These are phyloP conservation scores for Melanogaster broomeanus DNA, from an alignment of 768 basidiomycete species.

Conservation along the genomic window DNA sequence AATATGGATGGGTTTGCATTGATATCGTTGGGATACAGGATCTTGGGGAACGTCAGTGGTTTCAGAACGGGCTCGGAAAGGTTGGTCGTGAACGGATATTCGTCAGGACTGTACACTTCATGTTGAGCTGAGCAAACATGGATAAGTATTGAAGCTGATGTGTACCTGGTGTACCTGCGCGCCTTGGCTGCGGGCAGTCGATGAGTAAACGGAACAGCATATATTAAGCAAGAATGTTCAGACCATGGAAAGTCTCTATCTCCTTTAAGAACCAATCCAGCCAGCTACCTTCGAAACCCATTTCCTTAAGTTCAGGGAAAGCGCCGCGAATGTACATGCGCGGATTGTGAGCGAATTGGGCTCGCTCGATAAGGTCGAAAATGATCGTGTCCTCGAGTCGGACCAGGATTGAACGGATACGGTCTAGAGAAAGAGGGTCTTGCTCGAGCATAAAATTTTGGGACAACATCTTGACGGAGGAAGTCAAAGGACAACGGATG, in stretches of 20 bases:
- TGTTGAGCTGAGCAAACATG: neutral
- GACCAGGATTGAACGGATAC: constrained; percentile 83
- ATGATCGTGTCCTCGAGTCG: constrained; percentile 99
- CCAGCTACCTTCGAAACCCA: constrained; percentile 86
- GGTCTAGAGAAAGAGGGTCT: constrained; percentile 85
- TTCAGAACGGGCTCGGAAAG: constrained; percentile 85
- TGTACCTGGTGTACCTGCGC: constrained; percentile 88
- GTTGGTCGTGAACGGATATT: constrained; percentile 88
- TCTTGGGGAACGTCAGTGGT: constrained; percentile 68
- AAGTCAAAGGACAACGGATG: neutral
- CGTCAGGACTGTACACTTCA: constrained; percentile 76
- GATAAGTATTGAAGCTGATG: neutral
- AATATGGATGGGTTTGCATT: constrained; percentile 89
- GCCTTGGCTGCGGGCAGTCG: constrained; percentile 71
- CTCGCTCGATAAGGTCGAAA: constrained; percentile 94
- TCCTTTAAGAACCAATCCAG: constrained; percentile 97
- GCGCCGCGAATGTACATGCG: constrained; percentile 81
- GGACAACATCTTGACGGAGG: constrained; percentile 44
- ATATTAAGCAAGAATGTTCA: constrained; percentile 29
- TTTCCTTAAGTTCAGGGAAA: constrained; percentile 73
- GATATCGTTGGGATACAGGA: constrained; percentile 76
- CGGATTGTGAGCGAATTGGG: constrained; percentile 94
- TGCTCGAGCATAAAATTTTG: constrained; percentile 67
- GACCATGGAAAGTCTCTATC: constrained; percentile 93
- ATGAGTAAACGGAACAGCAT: neutral